Base-by-base conservation (phyloP, 345 rosid genomes). In the Hevea brasiliensis region DNA sequence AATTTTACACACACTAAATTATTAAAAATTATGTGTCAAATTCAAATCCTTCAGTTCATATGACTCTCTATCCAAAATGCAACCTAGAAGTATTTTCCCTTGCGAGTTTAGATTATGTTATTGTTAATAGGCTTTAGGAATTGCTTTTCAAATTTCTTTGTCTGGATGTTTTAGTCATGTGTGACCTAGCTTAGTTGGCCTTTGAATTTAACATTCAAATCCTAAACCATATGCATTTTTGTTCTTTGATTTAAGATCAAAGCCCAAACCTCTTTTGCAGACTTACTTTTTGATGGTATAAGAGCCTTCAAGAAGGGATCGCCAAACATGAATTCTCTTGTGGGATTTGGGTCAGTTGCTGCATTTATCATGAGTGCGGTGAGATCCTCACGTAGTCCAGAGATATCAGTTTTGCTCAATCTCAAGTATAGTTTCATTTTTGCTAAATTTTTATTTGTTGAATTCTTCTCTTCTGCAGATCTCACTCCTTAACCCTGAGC, bases 291-390 rank as follows among this genome's bases (percentile, higher is more conserved):
- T 75, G 98, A 94, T 79, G 98, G 99, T 67, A 68, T 94, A 73
- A 85, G 68, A 79, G 98, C 96, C 47, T 87, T 94, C 55, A 82
- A 76, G 78, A 94, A 88, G 81, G 86, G 98, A 76, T 87, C 99
- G 12, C 98, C 98, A 23, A 92, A 94, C 82, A 94, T 94, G 98
- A 94, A 94, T 80, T 94, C 97, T 45, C 89, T 94, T 1, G 96
- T 94, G 70, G 98, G 98, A 82, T 86, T 90, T 75, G 98, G 98
- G 74, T 89, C 92, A 8, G 57, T 87, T 76, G 92, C 91, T 42
- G 94, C 98, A 66, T 90, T 94, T 87, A 47, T 88, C 76, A 90
- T 92, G 75, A 92, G 97, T 76, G 82, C 81, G 84, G 98, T 90
- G 78, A 86, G 95, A 68, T 32, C 10, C 23, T 74, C 60, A 67